These are phyloP conservation scores for Colletotrichum tropicicola DNA, from an alignment of 2,329 filamentous ascomycete species.

Conservation along the genomic window DNA sequence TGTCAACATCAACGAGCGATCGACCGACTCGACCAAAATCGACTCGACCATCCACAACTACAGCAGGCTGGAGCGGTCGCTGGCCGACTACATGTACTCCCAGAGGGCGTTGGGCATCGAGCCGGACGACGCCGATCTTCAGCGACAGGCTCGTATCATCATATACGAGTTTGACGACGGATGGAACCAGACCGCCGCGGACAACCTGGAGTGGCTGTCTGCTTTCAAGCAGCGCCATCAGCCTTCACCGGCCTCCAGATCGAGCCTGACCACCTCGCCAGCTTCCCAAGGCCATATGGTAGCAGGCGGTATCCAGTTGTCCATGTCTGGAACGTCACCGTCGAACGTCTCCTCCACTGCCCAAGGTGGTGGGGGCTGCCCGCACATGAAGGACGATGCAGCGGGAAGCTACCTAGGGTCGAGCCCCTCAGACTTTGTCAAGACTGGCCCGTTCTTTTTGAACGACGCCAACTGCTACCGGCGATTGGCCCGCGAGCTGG, in stretches of 20 bases:
- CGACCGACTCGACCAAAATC: slow-evolving; percentile 62
- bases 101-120: slow-evolving; percentile 56
- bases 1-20: slow-evolving; percentile 55
- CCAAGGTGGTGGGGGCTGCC: background rate
- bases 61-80: slow-evolving; percentile 62
- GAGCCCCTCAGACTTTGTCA: background rate
- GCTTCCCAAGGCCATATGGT: background rate
- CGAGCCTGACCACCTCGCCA: slow-evolving; percentile 9
- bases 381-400: background rate
- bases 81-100: slow-evolving; percentile 59
- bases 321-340: background rate
- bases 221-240: slow-evolving; percentile 60
- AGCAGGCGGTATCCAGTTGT: background rate
- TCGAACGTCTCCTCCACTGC: background rate
- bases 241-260: background rate
- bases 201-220: slow-evolving; percentile 62
- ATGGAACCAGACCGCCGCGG: slow-evolving; percentile 71
- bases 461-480: slow-evolving; percentile 71
- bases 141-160: slow-evolving; percentile 66
- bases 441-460: slow-evolving; percentile 53
- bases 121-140: slow-evolving; percentile 63
- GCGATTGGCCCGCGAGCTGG: slow-evolving; percentile 62
- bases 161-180: slow-evolving; percentile 70
- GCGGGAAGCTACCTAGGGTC: background rate
- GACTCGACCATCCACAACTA: slow-evolving; percentile 70